Base-by-base conservation (phyloP, 2,329 filamentous ascomycete genomes). In the Penicillium capsulatum region DNA sequence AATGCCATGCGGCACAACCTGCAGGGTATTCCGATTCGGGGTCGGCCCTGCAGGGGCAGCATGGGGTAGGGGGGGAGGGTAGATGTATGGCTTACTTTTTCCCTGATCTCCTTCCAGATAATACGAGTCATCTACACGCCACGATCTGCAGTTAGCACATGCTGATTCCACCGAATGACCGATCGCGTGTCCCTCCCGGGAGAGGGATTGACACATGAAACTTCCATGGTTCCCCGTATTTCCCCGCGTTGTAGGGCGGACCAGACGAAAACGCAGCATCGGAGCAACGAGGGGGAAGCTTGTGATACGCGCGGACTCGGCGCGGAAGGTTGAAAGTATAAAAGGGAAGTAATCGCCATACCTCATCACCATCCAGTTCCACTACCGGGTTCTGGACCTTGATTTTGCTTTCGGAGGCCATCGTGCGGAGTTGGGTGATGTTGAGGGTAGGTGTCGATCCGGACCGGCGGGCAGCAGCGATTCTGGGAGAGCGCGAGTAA, bases 361-460 rank as follows among this genome's bases (percentile, higher is more conserved):
- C 67, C 64, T 83, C 81, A 68, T 83, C 80, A 62, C 91, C 91
- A 67, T 97, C 91, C 60, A 97, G 80, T 76, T 97, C 92, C 68
- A 98, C 92, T 66, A 98, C 83, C 53, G 92, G 92, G 72, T 95
- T 97, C 82, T 94, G 90, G 76, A 98, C 92, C 80, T 94, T 92
- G 79, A 97, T 97, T 84, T 97, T 98, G 63, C 79, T 74, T 44
- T 61, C 62, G 45, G 63, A 60, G 39, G 69, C 61, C 65, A 73
- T 73, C 38, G 59, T 74, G 64, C 73, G 68, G 37, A 56, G 57
- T 50, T 70, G 67, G 40, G 45, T 53, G 36, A 53, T 61, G 42
- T 53, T 50, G 43, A 55, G 37, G 19, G 55, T 51, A 33, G 52
- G 48, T 28, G 48, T 52, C 42, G 52, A 50, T 50, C 55, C 52